Percentiles rank a stretch among this genome's conserved stretches.
Conservation (phyloP, 2,329 filamentous ascomycete species). For the Celoporthe dispersa region DNA sequence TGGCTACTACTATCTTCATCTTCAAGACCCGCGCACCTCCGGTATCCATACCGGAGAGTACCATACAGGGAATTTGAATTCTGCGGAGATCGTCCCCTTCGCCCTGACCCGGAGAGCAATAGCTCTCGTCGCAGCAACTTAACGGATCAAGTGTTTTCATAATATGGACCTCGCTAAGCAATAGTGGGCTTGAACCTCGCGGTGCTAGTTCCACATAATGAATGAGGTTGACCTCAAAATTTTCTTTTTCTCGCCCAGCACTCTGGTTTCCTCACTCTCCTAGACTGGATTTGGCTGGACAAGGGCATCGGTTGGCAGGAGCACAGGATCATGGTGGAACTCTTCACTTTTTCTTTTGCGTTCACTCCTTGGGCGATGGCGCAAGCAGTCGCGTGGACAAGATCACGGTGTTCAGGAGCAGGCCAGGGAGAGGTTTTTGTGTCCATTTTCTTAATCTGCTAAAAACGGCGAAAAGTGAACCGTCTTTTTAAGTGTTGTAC, state of each 20-base stretch:
- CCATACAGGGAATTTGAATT: neutral
- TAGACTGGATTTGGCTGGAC: slow-evolving; percentile 22
- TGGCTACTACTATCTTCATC: neutral
- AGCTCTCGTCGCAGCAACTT: neutral
- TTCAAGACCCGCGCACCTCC: neutral
- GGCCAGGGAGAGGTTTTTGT: neutral
- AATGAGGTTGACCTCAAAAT: slow-evolving; percentile 2
- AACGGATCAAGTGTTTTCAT: slow-evolving; percentile 14
- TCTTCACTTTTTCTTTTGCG: neutral
- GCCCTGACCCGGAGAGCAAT: neutral
- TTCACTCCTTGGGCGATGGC: slow-evolving; percentile 1
- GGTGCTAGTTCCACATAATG: slow-evolving; percentile 20
- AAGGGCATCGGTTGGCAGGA: slow-evolving; percentile 10
- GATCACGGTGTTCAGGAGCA: slow-evolving; percentile 25
- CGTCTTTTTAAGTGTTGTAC: neutral
- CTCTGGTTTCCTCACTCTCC: slow-evolving; percentile 20
- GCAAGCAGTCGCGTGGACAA: slow-evolving; percentile 4
- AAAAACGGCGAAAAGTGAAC: neutral
- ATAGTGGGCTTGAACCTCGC: neutral
- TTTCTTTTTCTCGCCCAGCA: slow-evolving; percentile 2
- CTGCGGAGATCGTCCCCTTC: neutral
- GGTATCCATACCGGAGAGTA: neutral
- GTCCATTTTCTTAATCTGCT: neutral
- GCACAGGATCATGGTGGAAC: slow-evolving; percentile 5
- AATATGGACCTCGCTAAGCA: neutral